These are phyloP conservation scores for Cochlearia excelsa DNA, from an alignment of 345 rosid genomes.

Conservation along the genomic window DNA sequence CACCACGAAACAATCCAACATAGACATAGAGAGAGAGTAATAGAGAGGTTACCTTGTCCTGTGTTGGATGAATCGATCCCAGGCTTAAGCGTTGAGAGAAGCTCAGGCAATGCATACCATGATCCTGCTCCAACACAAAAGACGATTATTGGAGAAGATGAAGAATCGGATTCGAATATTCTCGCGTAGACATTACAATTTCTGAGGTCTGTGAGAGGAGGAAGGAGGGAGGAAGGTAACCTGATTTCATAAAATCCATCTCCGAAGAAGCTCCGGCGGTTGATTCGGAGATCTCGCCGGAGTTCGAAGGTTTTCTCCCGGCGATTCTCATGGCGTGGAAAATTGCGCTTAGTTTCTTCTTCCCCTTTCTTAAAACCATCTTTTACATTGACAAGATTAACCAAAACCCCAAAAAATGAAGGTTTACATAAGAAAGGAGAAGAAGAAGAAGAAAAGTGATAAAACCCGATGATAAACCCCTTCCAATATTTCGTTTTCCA, in stretches of 20 bases:
- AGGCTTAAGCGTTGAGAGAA: slow-evolving; percentile 8
- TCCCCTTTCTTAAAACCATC: slow-evolving; percentile 15
- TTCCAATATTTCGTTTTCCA: too few species aligned
- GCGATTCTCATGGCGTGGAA: slow-evolving; percentile 20
- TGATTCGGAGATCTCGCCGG: neutral
- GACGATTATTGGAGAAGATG: neutral
- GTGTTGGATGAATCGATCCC: slow-evolving; percentile 1
- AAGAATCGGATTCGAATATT: neutral
- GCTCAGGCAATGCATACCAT: slow-evolving; percentile 8
- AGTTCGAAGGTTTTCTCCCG: neutral
- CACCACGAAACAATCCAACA: neutral
- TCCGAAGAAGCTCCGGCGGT: slow-evolving; percentile 20
- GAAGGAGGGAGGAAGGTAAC: neutral
- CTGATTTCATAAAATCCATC: slow-evolving; percentile 10
- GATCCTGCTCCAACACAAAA: neutral
- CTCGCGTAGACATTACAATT: neutral
- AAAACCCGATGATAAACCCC: too few species aligned
- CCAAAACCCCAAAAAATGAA: too few species aligned
- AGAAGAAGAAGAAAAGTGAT: too few species aligned
- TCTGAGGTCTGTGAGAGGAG: neutral
- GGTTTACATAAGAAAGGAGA: too few species aligned
- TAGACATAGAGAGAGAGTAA: neutral
- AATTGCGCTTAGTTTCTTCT: neutral
- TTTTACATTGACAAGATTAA: neutral
- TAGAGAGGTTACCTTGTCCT: slow-evolving; percentile 15